Base-by-base conservation (phyloP, 2,329 filamentous ascomycete species). In the Diaporthe batatas region DNA sequence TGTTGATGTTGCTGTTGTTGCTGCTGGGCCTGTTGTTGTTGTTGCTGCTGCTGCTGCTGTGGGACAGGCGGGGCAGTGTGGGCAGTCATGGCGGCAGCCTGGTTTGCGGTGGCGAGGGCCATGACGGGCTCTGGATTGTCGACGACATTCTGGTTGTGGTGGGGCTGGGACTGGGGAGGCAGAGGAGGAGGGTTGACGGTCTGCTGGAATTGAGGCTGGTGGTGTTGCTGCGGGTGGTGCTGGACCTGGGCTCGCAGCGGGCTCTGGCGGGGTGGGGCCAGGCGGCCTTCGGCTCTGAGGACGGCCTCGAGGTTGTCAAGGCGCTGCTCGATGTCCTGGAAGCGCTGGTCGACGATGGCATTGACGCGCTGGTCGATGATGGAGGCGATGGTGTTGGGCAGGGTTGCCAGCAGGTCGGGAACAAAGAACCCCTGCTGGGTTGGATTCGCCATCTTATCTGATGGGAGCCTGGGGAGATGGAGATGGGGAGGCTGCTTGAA, bases 281-380 rank as follows among this genome's bases (percentile, higher is more conserved):
- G 70, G 39, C 70, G 70, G 14, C 73, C 73, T n/a, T 74, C 73
- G n/a, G 39, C 71, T 47, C 70, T 68, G 14, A 74, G 70, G 73
- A 70, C 64, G 34, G 65, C 44, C 67, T 74, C 73, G 67, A 74
- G 25, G 39, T 42, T 64, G 44, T 64, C 55, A 2, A 74, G 73
- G 39, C 73, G 73, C 59, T 74, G 73, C 58, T 74, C 73, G 58
- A 74, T 55, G 53, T 74, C 73, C 23, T 53, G 57, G 47, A 74
- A 70, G 49, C 73, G 71, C 70, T 74, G 73, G 44, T 72, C 65
- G 67, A 74, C 55, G 58, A 72, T 39, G 39, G 68, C 70, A 34
- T 70, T 70, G 54, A 72, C 70, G 70, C 70, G 71, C 39, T 74
- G 73, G 67, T 74, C 73, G 67, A 74, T 73, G 73, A 73, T 64